These are phyloP conservation scores for Tolypocladium guangdongense DNA, from an alignment of 2,329 filamentous ascomycete species.

Conservation along the genomic window DNA sequence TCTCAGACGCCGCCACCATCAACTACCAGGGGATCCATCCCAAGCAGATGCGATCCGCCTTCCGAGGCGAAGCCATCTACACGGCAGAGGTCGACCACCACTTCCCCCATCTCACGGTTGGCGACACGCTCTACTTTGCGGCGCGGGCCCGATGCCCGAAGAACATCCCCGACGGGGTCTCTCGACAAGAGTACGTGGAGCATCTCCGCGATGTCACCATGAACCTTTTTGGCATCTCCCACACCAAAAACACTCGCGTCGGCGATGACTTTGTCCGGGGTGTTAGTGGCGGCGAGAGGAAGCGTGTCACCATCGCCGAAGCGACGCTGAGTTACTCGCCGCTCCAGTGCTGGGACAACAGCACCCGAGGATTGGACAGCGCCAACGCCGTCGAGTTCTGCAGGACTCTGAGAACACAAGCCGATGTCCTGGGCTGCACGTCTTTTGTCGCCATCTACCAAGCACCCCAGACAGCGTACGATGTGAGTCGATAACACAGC, in stretches of 20 bases:
- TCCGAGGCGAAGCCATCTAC: constrained; percentile 79
- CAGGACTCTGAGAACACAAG: constrained; percentile 7
- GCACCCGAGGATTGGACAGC: constrained; percentile 13
- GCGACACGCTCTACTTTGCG: constrained; percentile 69
- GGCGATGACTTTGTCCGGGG: constrained; percentile 63
- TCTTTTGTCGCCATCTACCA: not conserved
- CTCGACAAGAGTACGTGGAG: not conserved
- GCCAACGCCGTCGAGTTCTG: constrained; percentile 18
- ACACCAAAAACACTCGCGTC: constrained; percentile 25
- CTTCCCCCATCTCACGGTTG: constrained; percentile 66
- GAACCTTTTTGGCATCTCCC: not conserved
- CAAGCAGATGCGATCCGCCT: constrained; percentile 25
- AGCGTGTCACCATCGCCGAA: constrained; percentile 66
- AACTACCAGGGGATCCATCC: not conserved
- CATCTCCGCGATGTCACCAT: not conserved
- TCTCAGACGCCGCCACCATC: not conserved
- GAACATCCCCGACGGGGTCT: not conserved
- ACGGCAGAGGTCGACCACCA: constrained; percentile 75
- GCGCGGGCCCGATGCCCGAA: constrained; percentile 58
- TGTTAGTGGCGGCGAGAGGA: constrained; percentile 64
- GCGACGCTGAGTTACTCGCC: constrained; percentile 23
- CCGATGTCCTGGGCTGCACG: not conserved
- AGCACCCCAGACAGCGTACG: not conserved
- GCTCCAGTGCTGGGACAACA: constrained; percentile 15
- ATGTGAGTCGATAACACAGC: constrained; percentile 17